These are phyloP conservation scores for Thelonectria rubi DNA, from an alignment of 2,329 filamentous ascomycete genomes.

Conservation along the genomic window DNA sequence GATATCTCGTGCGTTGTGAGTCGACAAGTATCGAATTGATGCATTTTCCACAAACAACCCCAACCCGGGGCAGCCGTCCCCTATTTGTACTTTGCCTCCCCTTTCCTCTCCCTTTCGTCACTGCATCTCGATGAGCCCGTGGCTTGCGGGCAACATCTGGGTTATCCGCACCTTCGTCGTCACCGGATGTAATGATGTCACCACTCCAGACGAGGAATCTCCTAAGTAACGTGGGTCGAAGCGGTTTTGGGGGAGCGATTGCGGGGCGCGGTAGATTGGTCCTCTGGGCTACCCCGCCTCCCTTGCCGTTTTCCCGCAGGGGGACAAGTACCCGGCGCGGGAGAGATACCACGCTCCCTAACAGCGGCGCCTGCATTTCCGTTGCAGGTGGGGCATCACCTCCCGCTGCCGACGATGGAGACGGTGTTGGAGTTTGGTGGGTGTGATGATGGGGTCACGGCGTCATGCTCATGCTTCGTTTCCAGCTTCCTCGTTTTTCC, in stretches of 20 bases:
- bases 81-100: background rate
- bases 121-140: constrained; percentile 35
- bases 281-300: background rate
- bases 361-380: too few relatives aligned
- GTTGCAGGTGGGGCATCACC: too few relatives aligned
- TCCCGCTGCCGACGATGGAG: too few relatives aligned
- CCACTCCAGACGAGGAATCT: constrained; percentile 38
- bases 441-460: constrained; percentile 41
- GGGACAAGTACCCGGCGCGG: too few relatives aligned
- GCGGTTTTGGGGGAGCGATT: too few relatives aligned
- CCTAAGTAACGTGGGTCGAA: too few relatives aligned
- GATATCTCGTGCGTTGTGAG: constrained; percentile 8
- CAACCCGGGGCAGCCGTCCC: background rate
- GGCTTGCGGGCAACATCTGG: constrained; percentile 34
- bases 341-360: too few relatives aligned
- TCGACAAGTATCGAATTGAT: too few relatives aligned
- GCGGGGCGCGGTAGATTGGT: constrained; percentile 8
- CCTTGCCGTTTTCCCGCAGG: too few relatives aligned
- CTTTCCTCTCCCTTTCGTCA: constrained; percentile 17
- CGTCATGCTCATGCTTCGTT: constrained; percentile 39
- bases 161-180: constrained; percentile 42
- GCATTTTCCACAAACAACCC: background rate
- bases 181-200: constrained; percentile 54
- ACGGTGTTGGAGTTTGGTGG: constrained; percentile 17
- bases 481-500: background rate